Evolutionary conservation across 345 rosid species (phyloP), one percentile per base, ranked within the genome.

Genomic region (Erucastrum elatum): DNA sequence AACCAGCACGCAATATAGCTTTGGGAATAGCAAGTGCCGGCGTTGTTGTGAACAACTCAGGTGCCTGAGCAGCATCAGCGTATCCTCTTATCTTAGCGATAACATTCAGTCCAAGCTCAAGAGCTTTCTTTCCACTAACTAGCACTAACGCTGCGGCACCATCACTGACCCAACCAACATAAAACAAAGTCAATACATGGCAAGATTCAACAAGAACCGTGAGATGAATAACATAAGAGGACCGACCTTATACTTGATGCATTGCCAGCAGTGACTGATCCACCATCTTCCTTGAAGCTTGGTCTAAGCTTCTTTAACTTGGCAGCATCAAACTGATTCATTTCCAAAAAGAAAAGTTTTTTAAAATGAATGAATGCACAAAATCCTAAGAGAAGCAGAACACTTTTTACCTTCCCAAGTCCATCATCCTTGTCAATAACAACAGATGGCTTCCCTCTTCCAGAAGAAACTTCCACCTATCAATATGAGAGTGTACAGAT

Each of bases 41-140:
- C 27, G 98, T 82, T 3, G 98, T 95, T 27, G 99, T 84, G 83
- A 93, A 95, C 74, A 82, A 79, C 72, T 93, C 97, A 51, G 99
- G 93, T 77, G 98, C 98, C 96, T 93, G 97, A 80, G 98, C 99
- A 65, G 98, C 98, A 86, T 95, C 99, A 10, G 90, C 96, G 16
- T 83, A 93, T 82, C 99, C 98, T 77, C 81, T 80, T 59, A 95
- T 88, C 86, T 83, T 90, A 75, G 97, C 96, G 71, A 95, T 86
- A 70, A 91, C 97, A 65, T 82, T 87, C 82, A 95, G 83, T 60
- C 97, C 92, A 78, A 93, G 93, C 77, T 89, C 84, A 68, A 84
- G 77, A 26, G 89, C 96, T 81, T 86, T 95, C 86, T 88, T 85
- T 81, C 96, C 99, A 82, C 97, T 93, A 77, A 91, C 94, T 39